phyloP scores from a whole-genome alignment of 2,329 filamentous ascomycete species.

The Alternaria sp. region DNA sequence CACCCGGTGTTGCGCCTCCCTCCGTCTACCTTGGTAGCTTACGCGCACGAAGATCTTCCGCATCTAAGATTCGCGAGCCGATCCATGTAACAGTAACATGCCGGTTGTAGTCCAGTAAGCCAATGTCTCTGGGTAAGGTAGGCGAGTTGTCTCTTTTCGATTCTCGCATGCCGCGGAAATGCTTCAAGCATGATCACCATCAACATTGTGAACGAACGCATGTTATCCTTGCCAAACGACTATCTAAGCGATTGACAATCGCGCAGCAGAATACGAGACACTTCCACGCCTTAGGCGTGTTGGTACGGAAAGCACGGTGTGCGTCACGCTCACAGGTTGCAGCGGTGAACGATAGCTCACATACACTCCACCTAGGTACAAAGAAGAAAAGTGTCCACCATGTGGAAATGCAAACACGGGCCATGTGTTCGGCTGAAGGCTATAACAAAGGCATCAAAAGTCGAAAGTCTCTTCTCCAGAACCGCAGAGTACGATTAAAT shows the following conservation, averaged over 20 bases:
- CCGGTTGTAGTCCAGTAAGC: background rate
- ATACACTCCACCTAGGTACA: background rate
- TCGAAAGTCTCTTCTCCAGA: background rate
- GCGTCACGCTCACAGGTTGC: background rate
- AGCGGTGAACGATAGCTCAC: background rate
- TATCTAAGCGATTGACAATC: background rate
- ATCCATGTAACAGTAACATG: slow-evolving; percentile 11
- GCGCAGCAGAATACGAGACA: background rate
- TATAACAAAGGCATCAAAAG: background rate
- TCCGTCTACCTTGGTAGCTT: background rate
- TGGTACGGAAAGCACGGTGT: background rate
- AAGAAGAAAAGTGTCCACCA: background rate
- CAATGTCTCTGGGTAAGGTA: background rate
- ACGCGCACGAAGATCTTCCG: slow-evolving; percentile 10
- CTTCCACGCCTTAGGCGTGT: background rate
- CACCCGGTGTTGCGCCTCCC: background rate
- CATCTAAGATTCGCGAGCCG: slow-evolving; percentile 12
- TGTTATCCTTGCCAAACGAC: background rate
- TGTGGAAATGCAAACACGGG: background rate
- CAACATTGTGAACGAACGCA: background rate
- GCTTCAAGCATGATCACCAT: background rate
- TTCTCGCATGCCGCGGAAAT: background rate
- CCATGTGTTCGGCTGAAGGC: background rate
- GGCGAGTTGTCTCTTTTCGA: background rate
- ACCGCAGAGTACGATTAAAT: background rate